Conservation (phyloP, 2,329 filamentous ascomycete genomes). For the Penicillium expansum region DNA sequence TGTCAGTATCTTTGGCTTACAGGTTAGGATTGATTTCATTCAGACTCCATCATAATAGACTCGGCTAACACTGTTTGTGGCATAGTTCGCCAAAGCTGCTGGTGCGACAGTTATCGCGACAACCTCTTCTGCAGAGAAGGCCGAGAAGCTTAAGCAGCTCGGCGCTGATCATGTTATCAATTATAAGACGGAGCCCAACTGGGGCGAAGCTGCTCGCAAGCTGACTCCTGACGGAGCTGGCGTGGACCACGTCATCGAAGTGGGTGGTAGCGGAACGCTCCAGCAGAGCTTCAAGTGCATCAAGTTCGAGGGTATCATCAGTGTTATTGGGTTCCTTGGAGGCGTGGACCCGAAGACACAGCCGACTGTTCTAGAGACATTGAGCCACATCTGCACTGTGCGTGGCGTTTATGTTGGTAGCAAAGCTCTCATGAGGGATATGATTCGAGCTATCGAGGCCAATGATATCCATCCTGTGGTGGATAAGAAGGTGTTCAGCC, state of each 20-base stretch:
- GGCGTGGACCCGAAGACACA: constrained; percentile 47
- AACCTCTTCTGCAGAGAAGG: constrained; percentile 57
- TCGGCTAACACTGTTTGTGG: neutral
- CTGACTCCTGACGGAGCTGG: constrained; percentile 52
- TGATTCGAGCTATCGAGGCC: constrained; percentile 58
- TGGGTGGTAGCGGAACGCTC: constrained; percentile 64
- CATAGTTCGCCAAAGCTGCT: constrained; percentile 49
- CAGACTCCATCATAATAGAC: neutral
- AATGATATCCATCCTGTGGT: constrained; percentile 60
- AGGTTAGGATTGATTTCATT: constrained; percentile 30
- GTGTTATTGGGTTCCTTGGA: constrained; percentile 58
- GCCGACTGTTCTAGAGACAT: constrained; percentile 52
- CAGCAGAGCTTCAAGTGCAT: constrained; percentile 55
- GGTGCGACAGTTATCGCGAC: constrained; percentile 59
- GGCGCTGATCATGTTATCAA: constrained; percentile 61
- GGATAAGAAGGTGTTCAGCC: constrained; percentile 56
- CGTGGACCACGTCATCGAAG: constrained; percentile 63
- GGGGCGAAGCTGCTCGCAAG: constrained; percentile 58
- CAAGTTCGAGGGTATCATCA: constrained; percentile 55
- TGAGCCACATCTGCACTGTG: constrained; percentile 54
- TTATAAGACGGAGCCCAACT: constrained; percentile 57
- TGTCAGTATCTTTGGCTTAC: constrained; percentile 57
- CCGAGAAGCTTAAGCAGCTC: constrained; percentile 51
- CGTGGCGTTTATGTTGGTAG: constrained; percentile 58
- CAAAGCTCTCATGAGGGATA: constrained; percentile 56